phyloP scores from a whole-genome alignment of 768 basidiomycete species.

The Podaxis mareebaensis region DNA sequence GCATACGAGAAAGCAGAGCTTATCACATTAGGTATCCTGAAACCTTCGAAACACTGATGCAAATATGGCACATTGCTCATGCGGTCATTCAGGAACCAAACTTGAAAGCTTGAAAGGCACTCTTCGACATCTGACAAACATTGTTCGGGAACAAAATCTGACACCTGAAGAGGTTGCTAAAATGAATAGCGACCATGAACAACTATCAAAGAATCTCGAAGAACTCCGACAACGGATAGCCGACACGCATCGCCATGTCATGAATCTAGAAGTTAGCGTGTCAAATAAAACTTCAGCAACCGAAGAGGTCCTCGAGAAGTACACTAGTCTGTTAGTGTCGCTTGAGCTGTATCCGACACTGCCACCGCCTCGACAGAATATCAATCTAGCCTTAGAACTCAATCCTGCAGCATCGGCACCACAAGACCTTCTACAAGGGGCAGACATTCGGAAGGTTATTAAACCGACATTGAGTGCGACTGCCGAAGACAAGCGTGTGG shows the following conservation, averaged over 20 bases:
- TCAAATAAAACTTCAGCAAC: constrained; percentile 78
- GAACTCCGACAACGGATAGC: constrained; percentile 76
- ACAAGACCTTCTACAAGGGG: constrained; percentile 64
- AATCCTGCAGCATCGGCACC: constrained; percentile 77
- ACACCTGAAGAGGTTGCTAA: constrained; percentile 87
- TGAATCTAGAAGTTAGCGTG: constrained; percentile 82
- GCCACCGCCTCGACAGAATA: constrained; percentile 64
- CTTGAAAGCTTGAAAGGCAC: constrained; percentile 67
- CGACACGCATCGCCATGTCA: constrained; percentile 70
- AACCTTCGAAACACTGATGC: neutral
- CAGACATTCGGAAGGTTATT: constrained; percentile 70
- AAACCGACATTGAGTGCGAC: constrained; percentile 75
- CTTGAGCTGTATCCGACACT: constrained; percentile 80
- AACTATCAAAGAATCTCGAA: constrained; percentile 67
- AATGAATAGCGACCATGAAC: constrained; percentile 91
- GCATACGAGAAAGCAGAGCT: constrained; percentile 69
- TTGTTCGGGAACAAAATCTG: constrained; percentile 86
- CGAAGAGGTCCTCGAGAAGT: constrained; percentile 80
- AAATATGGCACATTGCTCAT: neutral
- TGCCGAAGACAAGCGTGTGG: constrained; percentile 70
- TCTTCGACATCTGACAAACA: constrained; percentile 57
- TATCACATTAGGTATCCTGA: constrained; percentile 47
- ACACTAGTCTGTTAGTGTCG: constrained; percentile 71
- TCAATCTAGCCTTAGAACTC: constrained; percentile 80
- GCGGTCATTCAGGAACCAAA: constrained; percentile 46